A percentile compares a stretch with the other conserved stretches of the same genome.
Conservation (phyloP, 495 filamentous ascomycete species). For the Xylaria longipes region DNA sequence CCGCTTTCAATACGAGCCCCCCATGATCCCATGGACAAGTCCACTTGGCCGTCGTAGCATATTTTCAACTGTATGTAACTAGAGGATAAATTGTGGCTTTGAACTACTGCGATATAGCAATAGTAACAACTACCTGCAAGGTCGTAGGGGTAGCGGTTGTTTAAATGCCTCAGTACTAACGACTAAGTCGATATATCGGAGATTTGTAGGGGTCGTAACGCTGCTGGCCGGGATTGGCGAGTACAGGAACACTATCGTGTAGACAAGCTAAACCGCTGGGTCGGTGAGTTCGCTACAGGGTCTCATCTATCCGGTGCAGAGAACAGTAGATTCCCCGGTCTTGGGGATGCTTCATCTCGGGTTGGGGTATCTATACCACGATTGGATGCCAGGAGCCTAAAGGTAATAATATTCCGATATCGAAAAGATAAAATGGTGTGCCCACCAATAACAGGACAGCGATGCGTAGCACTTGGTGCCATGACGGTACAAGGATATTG, state of each 20-base stretch:
- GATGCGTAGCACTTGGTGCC: not conserved
- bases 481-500: not conserved
- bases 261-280: not conserved
- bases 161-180: not conserved
- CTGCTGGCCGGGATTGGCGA: not conserved
- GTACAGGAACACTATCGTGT: not conserved
- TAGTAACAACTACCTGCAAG: not conserved
- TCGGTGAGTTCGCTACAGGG: not conserved
- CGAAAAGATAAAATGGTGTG: constrained; percentile 10
- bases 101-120: not conserved
- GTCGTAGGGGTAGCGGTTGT: not conserved
- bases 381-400: not conserved
- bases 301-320: constrained; percentile 14
- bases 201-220: not conserved
- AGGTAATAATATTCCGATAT: constrained; percentile 19
- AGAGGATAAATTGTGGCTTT: not conserved
- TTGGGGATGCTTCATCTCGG: constrained; percentile 16
- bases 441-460: not conserved
- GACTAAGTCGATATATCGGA: not conserved
- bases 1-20: not conserved
- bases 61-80: not conserved
- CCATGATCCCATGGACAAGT: not conserved
- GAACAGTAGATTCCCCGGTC: constrained; percentile 11
- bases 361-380: not conserved
- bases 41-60: not conserved